Evolutionary conservation across 768 basidiomycete genomes (phyloP), one percentile per base, ranked within the genome.

Genomic region (Tricholoma sp.): DNA sequence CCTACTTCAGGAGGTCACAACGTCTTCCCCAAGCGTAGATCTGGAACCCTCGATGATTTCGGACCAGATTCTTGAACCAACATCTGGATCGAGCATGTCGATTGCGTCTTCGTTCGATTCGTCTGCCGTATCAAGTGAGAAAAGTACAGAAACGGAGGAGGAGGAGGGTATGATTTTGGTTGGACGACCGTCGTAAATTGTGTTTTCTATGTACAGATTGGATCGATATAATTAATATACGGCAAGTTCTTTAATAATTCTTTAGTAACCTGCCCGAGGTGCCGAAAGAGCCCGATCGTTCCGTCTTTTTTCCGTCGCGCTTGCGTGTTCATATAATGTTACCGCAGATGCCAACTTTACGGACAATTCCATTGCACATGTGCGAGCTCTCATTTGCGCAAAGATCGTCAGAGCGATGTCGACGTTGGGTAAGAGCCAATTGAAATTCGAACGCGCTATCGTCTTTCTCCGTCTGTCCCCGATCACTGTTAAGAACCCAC

Each of bases 141-240:
- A 80, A 60, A 86, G 85, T 8, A 76, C 74, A 21, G 89, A 90
- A 63, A 91, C 89, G 37, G 90, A 93, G 67, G 86, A 88, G 66
- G 90, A 93, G 57, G 90, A 92, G 64, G 90, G 88, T 5, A 85
- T 91, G 85, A 81, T 92, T 57, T 68, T 91, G 27, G 84, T 92
- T 52, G 86, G 83, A 39, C 79, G 85, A 57, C 89, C 88, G 32
- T 46, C 67, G 54, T 71, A 62, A 55, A 35, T 19, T 32, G 5
- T n/a, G n/a, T n/a, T n/a, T n/a, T n/a, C n/a, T n/a, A n/a, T n/a
- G n/a, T n/a, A n/a, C n/a, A n/a, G n/a, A n/a, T n/a, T n/a, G n/a
- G n/a, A n/a, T n/a, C n/a, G n/a, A n/a, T n/a, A n/a, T n/a, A n/a
- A n/a, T n/a, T n/a, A n/a, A n/a, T n/a, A n/a, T n/a, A n/a, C n/a